Evolutionary conservation across 2,329 filamentous ascomycete genomes (phyloP), one percentile per base, ranked within the genome.

Genomic region (Periconia macrospinosa): DNA sequence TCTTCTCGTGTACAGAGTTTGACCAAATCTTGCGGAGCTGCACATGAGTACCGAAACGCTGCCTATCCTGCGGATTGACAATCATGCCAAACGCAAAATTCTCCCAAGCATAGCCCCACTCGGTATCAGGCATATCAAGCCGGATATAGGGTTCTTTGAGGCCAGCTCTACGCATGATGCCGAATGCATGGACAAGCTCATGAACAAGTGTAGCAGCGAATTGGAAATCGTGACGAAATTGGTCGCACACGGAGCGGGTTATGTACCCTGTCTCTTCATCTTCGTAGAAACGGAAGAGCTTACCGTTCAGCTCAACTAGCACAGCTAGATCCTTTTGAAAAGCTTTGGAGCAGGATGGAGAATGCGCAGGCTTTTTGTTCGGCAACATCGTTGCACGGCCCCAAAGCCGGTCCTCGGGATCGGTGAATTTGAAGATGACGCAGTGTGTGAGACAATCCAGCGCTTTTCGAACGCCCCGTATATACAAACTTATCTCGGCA

Each of bases 21-120:
- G 61, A 45, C 71, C 72, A 75, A 1, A 62, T 41, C 43, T 66
- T 71, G 23, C 67, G 55, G 60, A 72, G 60, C 7, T 72, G 49
- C 7, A 67, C 52, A 13, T 61, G 50, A 17, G 67, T 65, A 6
- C 60, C 61, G 41, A 44, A 41, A 2, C 19, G 48, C 1, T 43
- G 49, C 23, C 57, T 58, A 30, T 70, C 60, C 42, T 67, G 65
- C 1, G 71, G 69, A 27, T 73, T 70, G 27, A 72, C 63, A 3
- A 71, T 56, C 23, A 57, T 58, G 14, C 71, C 70, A 40, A 74
- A 72, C 58, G 70, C 66, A 56, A 69, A 71, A 44, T 69, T 63
- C 50, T 75, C 72, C 70, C 70, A 75, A n/a, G 68, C 65, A 45
- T 56, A 67, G 14, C 72, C 72, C 59, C 63, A 67, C 45, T 75